Evolutionary conservation across 2,329 filamentous ascomycete genomes (phyloP), one percentile per base, ranked within the genome.

Genomic region (Seiridium unicorne): DNA sequence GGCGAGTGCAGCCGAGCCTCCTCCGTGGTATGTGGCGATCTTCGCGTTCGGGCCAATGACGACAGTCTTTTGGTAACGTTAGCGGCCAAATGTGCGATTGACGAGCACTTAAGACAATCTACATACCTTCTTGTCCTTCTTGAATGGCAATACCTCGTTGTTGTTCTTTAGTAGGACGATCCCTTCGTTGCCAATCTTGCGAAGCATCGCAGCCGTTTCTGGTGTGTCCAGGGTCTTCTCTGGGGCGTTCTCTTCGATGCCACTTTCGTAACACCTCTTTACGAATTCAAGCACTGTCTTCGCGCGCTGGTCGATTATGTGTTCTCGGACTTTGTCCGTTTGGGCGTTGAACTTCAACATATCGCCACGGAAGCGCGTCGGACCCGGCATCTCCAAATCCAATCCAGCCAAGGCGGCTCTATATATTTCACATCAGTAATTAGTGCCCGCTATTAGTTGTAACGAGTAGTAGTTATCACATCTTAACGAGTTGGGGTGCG

Each of bases 111-210:
- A 2, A 26, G 18, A 26, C 18, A 26, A 26, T 26, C 18, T 26
- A 26, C 18, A 26, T 26, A 82, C 76, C 65, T 85, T 87, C 66
- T 85, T 87, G 44, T 84, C 77, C 67, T 86, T 88, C 40, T 82
- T 82, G 3, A 89, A 72, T 0, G 90, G 90, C 1, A 93, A 77
- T 0, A 88, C 71, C 11, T 77, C 77, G 44, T 82, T 81, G 10
- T 91, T 82, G 64, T 93, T 93, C 75, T 92, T 92, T 54, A 93
- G 76, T 10, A 93, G 78, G 1, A 92, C 89, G 7, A 91, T 86
- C 3, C 86, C 86, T 69, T 92, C 88, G 4, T 86, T 83, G 18
- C 88, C 89, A 32, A 90, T 80, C 58, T 82, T 80, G 18, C 90
- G 82, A 31, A 92, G 81, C 51, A 92, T 77, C 13, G 80, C 82